Percentiles rank a stretch among this genome's conserved stretches.
Evolutionary conservation across 2,329 filamentous ascomycete species (phyloP).

Genomic region (Pseudocercospora pini-densiflorae): DNA sequence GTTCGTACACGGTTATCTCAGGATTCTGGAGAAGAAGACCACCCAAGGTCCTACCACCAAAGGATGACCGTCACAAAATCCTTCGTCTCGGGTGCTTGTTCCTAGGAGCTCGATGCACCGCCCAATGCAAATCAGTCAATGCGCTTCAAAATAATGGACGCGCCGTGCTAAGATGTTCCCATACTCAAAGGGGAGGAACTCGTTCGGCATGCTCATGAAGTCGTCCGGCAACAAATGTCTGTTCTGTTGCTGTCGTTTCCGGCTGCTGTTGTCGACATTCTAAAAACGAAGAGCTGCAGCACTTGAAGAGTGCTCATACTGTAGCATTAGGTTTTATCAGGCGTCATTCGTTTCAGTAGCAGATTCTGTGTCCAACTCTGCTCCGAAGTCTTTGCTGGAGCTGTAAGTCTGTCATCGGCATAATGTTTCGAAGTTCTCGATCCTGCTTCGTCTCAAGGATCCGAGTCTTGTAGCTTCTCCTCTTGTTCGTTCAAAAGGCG

Average conservation of each 20-base stretch:
- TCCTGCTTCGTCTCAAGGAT: conserved; percentile 23
- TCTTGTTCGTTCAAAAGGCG: conserved; percentile 37
- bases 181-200: not conserved
- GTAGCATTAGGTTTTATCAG: conserved; percentile 6
- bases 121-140: not conserved
- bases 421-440: not conserved
- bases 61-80: not conserved
- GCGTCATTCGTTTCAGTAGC: conserved; percentile 4
- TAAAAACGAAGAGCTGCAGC: not conserved
- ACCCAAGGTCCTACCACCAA: not conserved
- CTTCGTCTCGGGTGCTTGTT: not conserved
- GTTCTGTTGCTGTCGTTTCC: not conserved
- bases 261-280: conserved; percentile 6
- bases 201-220: not conserved
- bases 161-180: not conserved
- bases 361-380: conserved; percentile 14
- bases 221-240: not conserved
- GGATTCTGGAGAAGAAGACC: not conserved
- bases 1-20: not conserved
- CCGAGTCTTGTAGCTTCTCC: conserved; percentile 30
- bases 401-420: not conserved
- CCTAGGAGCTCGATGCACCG: not conserved
- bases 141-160: not conserved
- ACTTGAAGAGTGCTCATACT: not conserved
- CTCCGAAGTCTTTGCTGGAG: not conserved